Conservation (phyloP, 148 eudicot species). For the Euryodendron excelsum region DNA sequence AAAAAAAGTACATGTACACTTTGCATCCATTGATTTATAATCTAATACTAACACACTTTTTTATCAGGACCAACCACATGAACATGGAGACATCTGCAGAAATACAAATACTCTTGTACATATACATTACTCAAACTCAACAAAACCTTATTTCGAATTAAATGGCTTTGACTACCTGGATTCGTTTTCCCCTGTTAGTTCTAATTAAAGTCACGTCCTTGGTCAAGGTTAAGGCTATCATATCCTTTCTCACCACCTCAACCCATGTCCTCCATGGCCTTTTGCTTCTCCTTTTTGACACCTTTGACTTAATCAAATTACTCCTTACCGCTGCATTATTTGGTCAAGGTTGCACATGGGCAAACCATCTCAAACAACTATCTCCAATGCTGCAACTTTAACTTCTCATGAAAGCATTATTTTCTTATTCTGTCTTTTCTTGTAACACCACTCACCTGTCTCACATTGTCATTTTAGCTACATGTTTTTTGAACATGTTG, state of each 20-base stretch:
- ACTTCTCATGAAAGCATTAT: background rate
- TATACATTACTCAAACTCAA: background rate
- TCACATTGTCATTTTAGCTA: background rate
- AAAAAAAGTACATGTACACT: background rate
- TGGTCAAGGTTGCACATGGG: background rate
- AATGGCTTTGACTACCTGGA: background rate
- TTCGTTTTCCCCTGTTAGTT: background rate
- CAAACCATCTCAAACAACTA: background rate
- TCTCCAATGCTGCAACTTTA: background rate
- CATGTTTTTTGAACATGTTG: too few species aligned
- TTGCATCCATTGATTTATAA: background rate
- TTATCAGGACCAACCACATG: too few species aligned
- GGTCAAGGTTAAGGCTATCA: background rate
- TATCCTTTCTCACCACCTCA: background rate
- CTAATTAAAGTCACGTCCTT: background rate
- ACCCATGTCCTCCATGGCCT: background rate
- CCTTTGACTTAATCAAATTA: background rate
- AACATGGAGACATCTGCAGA: background rate
- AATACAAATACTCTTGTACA: background rate
- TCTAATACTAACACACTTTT: background rate
- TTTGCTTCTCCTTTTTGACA: background rate
- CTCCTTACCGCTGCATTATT: background rate
- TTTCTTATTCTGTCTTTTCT: background rate
- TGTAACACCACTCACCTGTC: background rate
- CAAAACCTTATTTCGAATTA: too few species aligned